phyloP scores from a whole-genome alignment of 148 eudicot species.

The Simmondsia chinensis region DNA sequence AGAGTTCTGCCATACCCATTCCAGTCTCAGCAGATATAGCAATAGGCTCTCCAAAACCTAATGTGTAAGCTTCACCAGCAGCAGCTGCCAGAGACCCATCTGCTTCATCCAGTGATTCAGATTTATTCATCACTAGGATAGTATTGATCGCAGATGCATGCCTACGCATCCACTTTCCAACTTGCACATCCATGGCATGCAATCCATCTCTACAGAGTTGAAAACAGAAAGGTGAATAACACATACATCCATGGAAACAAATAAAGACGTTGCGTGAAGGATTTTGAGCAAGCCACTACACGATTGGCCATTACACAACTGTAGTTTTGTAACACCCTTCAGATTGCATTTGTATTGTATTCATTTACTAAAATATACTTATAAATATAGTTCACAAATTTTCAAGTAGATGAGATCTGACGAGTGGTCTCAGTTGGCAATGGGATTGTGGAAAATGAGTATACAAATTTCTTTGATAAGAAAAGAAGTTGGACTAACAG shows the following conservation, averaged over 20 bases:
- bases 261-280: neutral
- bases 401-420: no score
- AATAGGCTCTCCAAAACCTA: conserved; percentile 95
- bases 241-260: conserved; percentile 6
- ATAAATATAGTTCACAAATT: no score
- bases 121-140: conserved; percentile 85
- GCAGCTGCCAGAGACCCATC: conserved; percentile 75
- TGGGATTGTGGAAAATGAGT: no score
- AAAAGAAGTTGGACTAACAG: no score
- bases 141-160: conserved; percentile 69
- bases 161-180: conserved; percentile 95
- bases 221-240: neutral
- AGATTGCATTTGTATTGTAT: no score
- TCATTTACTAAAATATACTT: no score
- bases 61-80: conserved; percentile 73
- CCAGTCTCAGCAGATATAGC: conserved; percentile 98
- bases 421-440: no score
- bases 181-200: conserved; percentile 93
- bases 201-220: conserved; percentile 72
- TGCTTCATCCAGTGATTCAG: conserved; percentile 76
- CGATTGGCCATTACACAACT: no score
- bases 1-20: conserved; percentile 72
- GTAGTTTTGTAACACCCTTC: no score
- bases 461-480: no score
- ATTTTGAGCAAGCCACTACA: neutral